phyloP scores from a whole-genome alignment of 148 eudicot genomes.

The Dianthus caryophyllus region DNA sequence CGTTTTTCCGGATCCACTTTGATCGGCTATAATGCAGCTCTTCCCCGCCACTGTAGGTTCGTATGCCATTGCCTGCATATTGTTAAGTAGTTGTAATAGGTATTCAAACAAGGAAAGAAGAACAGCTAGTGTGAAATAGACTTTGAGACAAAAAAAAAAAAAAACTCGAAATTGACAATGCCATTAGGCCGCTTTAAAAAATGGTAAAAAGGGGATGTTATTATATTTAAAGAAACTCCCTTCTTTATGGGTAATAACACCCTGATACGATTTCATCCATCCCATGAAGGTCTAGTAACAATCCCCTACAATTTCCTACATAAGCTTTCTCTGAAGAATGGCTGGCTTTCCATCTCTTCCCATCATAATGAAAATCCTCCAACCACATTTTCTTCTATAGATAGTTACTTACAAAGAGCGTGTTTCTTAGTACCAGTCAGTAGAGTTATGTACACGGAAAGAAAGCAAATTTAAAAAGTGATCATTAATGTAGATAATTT shows the following conservation, averaged over 20 bases:
- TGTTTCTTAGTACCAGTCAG: background rate
- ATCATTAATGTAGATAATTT: background rate
- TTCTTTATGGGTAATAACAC: background rate
- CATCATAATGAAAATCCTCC: background rate
- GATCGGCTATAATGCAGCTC: slow-evolving; percentile 95
- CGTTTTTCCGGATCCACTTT: slow-evolving; percentile 99
- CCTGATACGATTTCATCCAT: background rate
- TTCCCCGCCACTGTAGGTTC: slow-evolving; percentile 50
- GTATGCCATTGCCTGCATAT: slow-evolving; percentile 80
- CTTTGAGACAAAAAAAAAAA: background rate
- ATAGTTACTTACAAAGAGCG: background rate
- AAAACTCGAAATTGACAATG: background rate
- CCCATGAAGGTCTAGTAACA: background rate
- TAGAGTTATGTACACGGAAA: background rate
- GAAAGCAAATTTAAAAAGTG: no score
- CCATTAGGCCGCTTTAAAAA: background rate
- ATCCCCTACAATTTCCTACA: background rate
- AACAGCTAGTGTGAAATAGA: background rate
- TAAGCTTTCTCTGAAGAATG: no score
- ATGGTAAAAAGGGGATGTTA: background rate
- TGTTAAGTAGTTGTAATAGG: slow-evolving; percentile 12
- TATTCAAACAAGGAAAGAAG: background rate
- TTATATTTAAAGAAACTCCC: background rate
- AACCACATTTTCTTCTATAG: background rate
- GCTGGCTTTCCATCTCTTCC: background rate